Evolutionary conservation across 1,284 basidiomycete genomes (phyloP).

Genomic region (Gymnopus androsaceus): DNA sequence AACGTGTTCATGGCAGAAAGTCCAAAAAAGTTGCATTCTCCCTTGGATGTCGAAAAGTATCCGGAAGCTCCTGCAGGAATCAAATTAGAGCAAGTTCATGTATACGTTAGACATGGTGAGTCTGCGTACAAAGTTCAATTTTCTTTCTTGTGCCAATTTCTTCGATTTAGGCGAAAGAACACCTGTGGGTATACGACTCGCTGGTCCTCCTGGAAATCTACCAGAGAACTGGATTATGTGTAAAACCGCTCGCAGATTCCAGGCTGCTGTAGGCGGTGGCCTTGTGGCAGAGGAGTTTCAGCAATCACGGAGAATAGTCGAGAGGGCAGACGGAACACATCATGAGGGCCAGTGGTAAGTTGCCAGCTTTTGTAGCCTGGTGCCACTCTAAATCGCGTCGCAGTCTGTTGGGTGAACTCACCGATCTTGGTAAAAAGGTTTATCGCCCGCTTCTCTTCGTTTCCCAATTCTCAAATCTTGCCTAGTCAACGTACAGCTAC

Average conservation of each 20-base stretch:
- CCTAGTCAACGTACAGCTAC: conserved; percentile 67
- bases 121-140: conserved; percentile 10
- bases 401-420: conserved; percentile 78
- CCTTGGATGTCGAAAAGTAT: conserved; percentile 63
- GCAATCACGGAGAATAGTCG: conserved; percentile 49
- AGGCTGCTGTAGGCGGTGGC: conserved; percentile 40
- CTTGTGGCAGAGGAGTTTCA: conserved; percentile 30
- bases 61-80: conserved; percentile 57
- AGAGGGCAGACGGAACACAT: conserved; percentile 55
- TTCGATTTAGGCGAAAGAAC: conserved; percentile 62
- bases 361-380: neutral
- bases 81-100: conserved; percentile 68
- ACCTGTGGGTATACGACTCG: conserved; percentile 67
- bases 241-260: conserved; percentile 55
- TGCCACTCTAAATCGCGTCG: neutral
- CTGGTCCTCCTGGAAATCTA: conserved; percentile 61
- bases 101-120: conserved; percentile 76
- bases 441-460: conserved; percentile 15
- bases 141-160: neutral
- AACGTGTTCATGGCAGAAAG: conserved; percentile 5
- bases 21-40: conserved; percentile 33
- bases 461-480: conserved; percentile 4
- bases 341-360: conserved; percentile 65
- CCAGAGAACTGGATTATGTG: conserved; percentile 75
- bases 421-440: conserved; percentile 74